Base-by-base conservation (phyloP, 345 rosid species). In the Zanthoxylum bungeanum region DNA sequence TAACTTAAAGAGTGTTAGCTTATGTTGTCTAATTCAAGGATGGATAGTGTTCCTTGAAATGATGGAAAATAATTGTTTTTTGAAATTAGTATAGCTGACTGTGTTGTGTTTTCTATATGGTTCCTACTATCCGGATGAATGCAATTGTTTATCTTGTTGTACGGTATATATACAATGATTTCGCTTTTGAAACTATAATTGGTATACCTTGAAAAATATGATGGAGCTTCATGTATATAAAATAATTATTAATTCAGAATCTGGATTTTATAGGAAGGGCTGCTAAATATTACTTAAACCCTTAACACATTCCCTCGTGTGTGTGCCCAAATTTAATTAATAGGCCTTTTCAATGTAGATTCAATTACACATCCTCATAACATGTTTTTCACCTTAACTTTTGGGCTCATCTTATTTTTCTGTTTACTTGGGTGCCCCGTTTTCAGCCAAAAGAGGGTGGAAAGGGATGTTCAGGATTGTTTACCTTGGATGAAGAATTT, bases 401-500 rank as follows among this genome's bases (percentile, higher is more conserved):
- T 53, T 40, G 58, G 53, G 55, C 51, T 73, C 44, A 52, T 71
- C 57, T n/a, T 49, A 50, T 55, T 68, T 73, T 44, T 17, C 74
- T 27, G 55, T 62, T n/a, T 75, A 61, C 30, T 16, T 14, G 47
- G 59, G 64, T 36, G 10, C 52, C 75, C 22, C 70, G 30, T 78
- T 69, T 69, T 88, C 93, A 94, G 98, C 82, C 71, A 69, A 88
- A 85, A 70, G 85, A 77, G 11, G 84, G 69, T 40, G 86, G 89
- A 64, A 76, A 73, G 66, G 92, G 95, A 76, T 74, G 86, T 51
- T 72, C 68, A 19, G 93, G 90, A 70, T 57, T 77, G 62, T 94
- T 94, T 76, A 77, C 91, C 79, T 69, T 94, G 72, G 93, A 90
- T 57, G 81, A 81, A 75, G 82, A 81, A 60, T 69, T 83, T 68